Base-by-base conservation (phyloP, 352 stramenopile genomes). In the Globisporangium nagaii region DNA sequence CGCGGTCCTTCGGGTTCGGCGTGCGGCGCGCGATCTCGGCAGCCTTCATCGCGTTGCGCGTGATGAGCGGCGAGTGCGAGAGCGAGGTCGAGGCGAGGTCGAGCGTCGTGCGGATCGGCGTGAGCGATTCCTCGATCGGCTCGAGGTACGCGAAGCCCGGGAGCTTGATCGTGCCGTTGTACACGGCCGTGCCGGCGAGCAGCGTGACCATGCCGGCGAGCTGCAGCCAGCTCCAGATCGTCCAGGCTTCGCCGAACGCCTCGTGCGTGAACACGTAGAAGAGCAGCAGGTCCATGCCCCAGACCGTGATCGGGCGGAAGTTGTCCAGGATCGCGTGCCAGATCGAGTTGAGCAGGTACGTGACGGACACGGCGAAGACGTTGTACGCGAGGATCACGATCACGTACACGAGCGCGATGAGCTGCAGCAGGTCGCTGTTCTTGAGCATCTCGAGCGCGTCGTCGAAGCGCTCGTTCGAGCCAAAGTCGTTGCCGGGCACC, bases 321-420 rank as follows among this genome's bases (percentile, higher is more conserved):
- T 98, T 98, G 80, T 98, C 95, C 12, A 98, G 70, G 66, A 98
- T 99, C 28, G 95, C 96, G 76, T 98, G 95, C 95, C 95, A 99
- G 44, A 99, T 96, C 37, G 88, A 96, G 74, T 97, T 98, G 31
- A 98, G 70, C 55, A 98, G 71, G 55, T 96, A 98, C 36, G 95
- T 98, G 9, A 98, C 94, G 45, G 97, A 93, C 15, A 99, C 94
- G 12, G 93, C 94, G 62, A 98, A 97, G 19, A 98, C 89, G 68
- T 99, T 99, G 82, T 98, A 98, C 41, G 86, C 79, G 13, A 98
- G 90, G 62, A 98, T 98, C 20, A 95, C 78, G 19, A 98, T 55
- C 45, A 98, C 81, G 65, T 98, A 98, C 58, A 98, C 73, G 2
- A 88, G 20, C 53, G 87, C 83, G 27, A 91, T 51, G 17, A 71